A percentile compares a stretch with the other conserved stretches of the same genome.
Evolutionary conservation across 169 alveolate species (phyloP).

Genomic region (Cryptosporidium xiaoi): DNA sequence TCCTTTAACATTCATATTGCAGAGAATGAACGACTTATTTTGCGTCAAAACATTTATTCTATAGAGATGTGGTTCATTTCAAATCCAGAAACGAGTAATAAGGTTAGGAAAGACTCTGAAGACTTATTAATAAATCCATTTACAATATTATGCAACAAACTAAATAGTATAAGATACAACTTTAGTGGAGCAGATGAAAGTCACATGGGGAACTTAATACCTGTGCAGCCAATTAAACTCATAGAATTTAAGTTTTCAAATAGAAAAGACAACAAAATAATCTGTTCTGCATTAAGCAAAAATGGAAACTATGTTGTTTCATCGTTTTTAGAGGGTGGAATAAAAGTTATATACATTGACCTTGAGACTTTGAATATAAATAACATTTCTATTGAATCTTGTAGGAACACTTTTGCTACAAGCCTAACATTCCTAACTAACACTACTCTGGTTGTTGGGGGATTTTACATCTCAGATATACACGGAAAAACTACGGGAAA

Average conservation of each 20-base stretch:
- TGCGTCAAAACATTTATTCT: conserved; percentile 5
- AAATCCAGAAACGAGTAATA: not conserved
- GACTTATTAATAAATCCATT: conserved; percentile 30
- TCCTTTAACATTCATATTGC: conserved; percentile 21
- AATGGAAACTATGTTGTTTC: conserved; percentile 42
- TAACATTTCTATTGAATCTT: conserved; percentile 38
- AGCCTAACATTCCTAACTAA: conserved; percentile 40
- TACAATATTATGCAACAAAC: conserved; percentile 9
- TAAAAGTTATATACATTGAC: conserved; percentile 38
- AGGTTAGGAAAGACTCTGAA: not conserved
- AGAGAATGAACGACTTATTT: conserved; percentile 56
- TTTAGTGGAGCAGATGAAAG: not conserved
- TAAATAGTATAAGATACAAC: conserved; percentile 8
- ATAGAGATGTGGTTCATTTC: conserved; percentile 68
- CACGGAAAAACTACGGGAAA: not conserved
- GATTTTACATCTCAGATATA: conserved; percentile 5
- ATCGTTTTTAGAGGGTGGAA: conserved; percentile 40
- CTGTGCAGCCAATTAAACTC: conserved; percentile 63
- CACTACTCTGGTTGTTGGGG: conserved; percentile 47
- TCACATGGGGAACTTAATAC: conserved; percentile 11
- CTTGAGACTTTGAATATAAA: conserved; percentile 30
- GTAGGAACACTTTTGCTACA: conserved; percentile 8
- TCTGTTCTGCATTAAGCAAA: conserved; percentile 24
- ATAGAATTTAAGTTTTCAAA: conserved; percentile 47
- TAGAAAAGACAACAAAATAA: not conserved